Conservation (phyloP, 73 alveolate species). For the Urostyla sp. region DNA sequence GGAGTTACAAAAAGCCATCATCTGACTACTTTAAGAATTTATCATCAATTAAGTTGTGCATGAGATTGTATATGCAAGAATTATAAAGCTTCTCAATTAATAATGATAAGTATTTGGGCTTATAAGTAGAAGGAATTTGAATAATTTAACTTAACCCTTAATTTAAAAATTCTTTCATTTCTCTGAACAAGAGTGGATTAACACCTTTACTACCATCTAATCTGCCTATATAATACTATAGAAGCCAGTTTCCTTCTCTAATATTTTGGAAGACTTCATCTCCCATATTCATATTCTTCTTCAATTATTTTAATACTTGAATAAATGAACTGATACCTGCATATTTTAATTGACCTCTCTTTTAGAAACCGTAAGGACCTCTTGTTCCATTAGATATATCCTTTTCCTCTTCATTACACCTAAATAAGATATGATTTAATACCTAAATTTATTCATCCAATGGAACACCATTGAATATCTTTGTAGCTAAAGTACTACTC, state of each 20-base stretch:
- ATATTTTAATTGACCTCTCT: conserved; percentile 37
- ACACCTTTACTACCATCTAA: conserved; percentile 3
- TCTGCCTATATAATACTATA: conserved; percentile 88
- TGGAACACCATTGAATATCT: conserved; percentile 3
- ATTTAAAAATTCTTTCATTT: neutral
- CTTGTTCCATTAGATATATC: conserved; percentile 79
- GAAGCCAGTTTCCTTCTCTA: conserved; percentile 96
- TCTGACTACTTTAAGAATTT: neutral
- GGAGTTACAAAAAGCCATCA: conserved; percentile 43
- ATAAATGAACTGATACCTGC: conserved; percentile 55
- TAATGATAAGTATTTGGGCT: conserved; percentile 55
- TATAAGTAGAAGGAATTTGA: conserved; percentile 9
- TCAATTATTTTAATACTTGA: conserved; percentile 13
- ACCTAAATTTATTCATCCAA: no score
- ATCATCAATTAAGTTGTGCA: neutral
- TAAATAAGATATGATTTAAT: conserved; percentile 58
- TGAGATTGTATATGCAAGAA: neutral
- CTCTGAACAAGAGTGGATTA: neutral
- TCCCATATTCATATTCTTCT: conserved; percentile 55
- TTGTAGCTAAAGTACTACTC: neutral
- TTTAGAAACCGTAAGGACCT: conserved; percentile 80
- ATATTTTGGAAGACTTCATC: conserved; percentile 78
- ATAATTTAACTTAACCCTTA: neutral
- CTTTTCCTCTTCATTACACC: conserved; percentile 89
- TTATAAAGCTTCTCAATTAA: conserved; percentile 31